Evolutionary conservation across 495 filamentous ascomycete species (phyloP), one percentile per base, ranked within the genome.

Genomic region (Tuber indicum): DNA sequence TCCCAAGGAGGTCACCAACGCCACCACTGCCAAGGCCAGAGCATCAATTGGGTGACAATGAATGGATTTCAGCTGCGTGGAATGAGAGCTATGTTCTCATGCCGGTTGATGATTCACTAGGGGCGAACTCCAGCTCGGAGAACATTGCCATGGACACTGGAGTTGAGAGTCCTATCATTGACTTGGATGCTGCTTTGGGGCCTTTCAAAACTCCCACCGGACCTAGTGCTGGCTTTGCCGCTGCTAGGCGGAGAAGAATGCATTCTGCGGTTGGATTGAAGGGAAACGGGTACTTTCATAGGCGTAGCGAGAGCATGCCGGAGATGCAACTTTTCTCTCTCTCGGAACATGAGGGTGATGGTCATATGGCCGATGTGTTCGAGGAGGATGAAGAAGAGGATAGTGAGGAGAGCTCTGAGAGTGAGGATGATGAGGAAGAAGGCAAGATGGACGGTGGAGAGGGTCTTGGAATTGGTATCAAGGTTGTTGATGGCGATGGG

Each of bases 381-480:
- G 94, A 97, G 83, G 96, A 97, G 84, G 96, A 99, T 74, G 96
- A 97, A 79, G 94, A 96, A 78, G 93, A 97, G 75, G 90, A 90
- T 8, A 81, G 83, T 71, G 84, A 82, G n/a, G 83, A 86, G 62
- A 86, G 85, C 9, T 75, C 75, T 41, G 82, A 84, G 16, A 82
- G 85, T 16, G 78, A 83, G 47, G 82, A 81, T 72, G 75, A 82
- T 39, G 83, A 79, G 7, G 81, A 85, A 19, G 80, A 83, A 52
- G 77, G 73, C 17, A 81, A 86, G 39, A 83, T 84, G 72, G 75
- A 45, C 26, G 74, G 71, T 70, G 73, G 80, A 36, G 78, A 84
- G 46, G 85, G 85, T 41, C 82, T 87, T 49, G 89, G 87, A 14
- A 89, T 89, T 74, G 88, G 87, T 74, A 86, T 89, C 69, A 85